Conservation (phyloP, 164 flowering plant species). For the Vitis cinerea region DNA sequence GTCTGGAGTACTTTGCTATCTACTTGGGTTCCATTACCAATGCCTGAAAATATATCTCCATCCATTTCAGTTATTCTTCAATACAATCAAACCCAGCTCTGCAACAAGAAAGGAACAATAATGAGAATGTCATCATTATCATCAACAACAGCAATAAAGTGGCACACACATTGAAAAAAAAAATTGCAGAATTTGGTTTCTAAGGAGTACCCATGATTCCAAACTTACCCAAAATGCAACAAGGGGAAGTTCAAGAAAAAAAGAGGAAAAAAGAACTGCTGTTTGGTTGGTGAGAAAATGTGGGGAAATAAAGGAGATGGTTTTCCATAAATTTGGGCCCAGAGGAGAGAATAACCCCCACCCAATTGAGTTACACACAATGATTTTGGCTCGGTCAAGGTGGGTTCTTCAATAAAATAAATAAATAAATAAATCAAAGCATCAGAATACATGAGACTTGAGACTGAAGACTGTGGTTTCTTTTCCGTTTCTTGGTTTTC, state of each 20-base stretch:
- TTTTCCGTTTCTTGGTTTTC: slow-evolving; percentile 8
- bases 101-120: slow-evolving; percentile 12
- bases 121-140: background rate
- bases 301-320: background rate
- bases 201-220: background rate
- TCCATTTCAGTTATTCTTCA: slow-evolving; percentile 42
- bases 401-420: background rate
- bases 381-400: background rate
- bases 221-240: background rate
- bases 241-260: background rate
- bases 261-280: background rate
- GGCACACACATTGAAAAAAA: background rate
- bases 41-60: slow-evolving; percentile 55
- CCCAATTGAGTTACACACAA: background rate
- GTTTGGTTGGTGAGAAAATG: background rate
- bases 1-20: slow-evolving; percentile 65
- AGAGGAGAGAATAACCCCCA: background rate
- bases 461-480: background rate
- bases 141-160: background rate
- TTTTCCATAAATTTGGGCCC: background rate
- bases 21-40: slow-evolving; percentile 54
- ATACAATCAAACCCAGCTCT: slow-evolving; percentile 17
- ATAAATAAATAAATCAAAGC: no score
- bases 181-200: background rate
- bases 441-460: no score